A percentile compares a stretch with the other conserved stretches of the same genome.
Conservation (phyloP, 192 early-diverging fungal species). For the Dissophora globulifera region DNA sequence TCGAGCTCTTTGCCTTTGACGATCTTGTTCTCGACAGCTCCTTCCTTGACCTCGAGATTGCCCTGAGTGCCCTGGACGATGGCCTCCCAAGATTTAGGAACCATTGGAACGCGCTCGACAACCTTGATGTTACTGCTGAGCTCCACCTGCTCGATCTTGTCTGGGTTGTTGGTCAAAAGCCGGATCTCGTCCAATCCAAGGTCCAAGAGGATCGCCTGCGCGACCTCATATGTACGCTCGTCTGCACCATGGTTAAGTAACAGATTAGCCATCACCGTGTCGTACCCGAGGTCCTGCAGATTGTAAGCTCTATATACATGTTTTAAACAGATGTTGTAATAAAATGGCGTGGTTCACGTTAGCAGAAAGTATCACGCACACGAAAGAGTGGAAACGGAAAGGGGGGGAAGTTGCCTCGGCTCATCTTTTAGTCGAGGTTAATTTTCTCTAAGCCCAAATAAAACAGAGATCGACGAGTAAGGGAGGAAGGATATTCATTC, state of each 20-base stretch:
- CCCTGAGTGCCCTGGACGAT: conserved; percentile 14
- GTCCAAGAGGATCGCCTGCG: conserved; percentile 87
- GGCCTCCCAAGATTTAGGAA: conserved; percentile 84
- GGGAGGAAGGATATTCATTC: conserved; percentile 16
- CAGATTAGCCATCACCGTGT: conserved; percentile 92
- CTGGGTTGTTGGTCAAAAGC: conserved; percentile 94
- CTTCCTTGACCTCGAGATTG: conserved; percentile 37
- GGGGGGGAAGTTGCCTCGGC: neutral
- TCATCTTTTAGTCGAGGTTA: too few relatives aligned
- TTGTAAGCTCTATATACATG: conserved; percentile 98
- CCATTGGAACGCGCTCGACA: conserved; percentile 87
- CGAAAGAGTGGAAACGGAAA: too few relatives aligned
- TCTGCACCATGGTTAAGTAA: conserved; percentile 91
- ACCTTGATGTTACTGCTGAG: conserved; percentile 72
- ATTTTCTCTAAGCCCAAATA: neutral
- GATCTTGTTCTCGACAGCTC: conserved; percentile 42
- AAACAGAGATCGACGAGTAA: neutral
- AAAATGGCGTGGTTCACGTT: conserved; percentile 1
- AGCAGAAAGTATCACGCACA: too few relatives aligned
- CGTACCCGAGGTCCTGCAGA: conserved; percentile 93
- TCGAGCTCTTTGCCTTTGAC: conserved; percentile 70
- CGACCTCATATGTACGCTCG: conserved; percentile 90
- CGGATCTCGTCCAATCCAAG: conserved; percentile 75
- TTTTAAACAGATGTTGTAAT: too few relatives aligned
- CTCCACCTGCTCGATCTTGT: conserved; percentile 87